Base-by-base conservation (phyloP, 495 filamentous ascomycete species). In the Neurospora sp. region DNA sequence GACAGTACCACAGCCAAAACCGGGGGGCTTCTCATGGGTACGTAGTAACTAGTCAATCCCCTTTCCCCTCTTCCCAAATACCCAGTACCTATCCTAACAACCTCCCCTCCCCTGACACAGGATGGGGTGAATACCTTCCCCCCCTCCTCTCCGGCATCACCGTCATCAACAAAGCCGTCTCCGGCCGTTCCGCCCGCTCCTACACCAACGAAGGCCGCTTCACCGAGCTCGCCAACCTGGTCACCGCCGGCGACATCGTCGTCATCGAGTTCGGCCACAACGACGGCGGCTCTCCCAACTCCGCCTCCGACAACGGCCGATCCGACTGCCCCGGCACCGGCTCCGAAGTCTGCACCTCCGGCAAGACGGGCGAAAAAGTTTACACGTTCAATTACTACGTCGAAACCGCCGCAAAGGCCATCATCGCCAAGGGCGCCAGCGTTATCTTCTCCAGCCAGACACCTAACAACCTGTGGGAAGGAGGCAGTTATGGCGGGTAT, bases 191-290 rank as follows among this genome's bases (percentile, higher is more conserved):
- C 42, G 88, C 89, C 7, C 88, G 89, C 74, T 88, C 85, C 71
- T 91, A 85, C 80, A 88, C 85, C 0, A 85, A 88, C 74, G 89
- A 91, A 79, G 86, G 85, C 70, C 88, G 87, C 38, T 91, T 91
- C 83, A 75, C 83, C 60, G 83, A 82, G 16, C 85, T 91, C 75
- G 85, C 86, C 76, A 74, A 77, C 66, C 73, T 81, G 23, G 80
- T 90, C 20, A 72, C 84, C 44, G 31, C 82, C 9, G 87, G 86
- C 62, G 89, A 91, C 79, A 88, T 82, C 39, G 88, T 90, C 46
- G 81, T 90, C 66, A 89, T 90, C 76, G 88, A 89, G 75, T 90
- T 91, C 74, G 89, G 89, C 2, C 89, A 91, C 83, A 91, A 91
- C 78, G 89, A 91, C 76, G 89, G 89, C 71, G 88, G 89, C 12